Evolutionary conservation across 2,329 filamentous ascomycete genomes (phyloP).

Genomic region (Tolypocladium endophyticum): DNA sequence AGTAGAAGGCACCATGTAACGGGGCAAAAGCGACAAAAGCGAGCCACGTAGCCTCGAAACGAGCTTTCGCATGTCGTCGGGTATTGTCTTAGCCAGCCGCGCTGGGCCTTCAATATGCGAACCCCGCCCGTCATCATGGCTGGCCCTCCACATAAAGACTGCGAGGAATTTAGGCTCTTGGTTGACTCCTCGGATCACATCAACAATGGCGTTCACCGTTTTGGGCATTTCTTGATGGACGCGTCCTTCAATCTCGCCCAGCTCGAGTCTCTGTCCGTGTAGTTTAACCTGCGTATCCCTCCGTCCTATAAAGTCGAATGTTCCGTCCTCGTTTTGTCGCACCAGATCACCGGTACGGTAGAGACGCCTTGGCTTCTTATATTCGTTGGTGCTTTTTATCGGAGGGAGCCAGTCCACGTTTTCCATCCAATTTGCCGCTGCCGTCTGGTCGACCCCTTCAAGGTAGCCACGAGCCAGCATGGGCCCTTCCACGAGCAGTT

Average conservation of each 20-base stretch:
- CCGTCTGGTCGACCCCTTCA: conserved; percentile 31
- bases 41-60: background rate
- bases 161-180: background rate
- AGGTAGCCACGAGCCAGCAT: conserved; percentile 38
- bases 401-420: background rate
- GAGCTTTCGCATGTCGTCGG: background rate
- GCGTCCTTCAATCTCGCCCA: conserved; percentile 16
- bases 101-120: background rate
- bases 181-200: background rate
- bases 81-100: background rate
- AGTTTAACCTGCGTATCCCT: conserved; percentile 49
- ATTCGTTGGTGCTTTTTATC: background rate
- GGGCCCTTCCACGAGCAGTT: conserved; percentile 27
- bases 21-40: background rate
- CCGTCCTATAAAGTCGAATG: conserved; percentile 35
- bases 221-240: background rate
- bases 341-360: conserved; percentile 39
- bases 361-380: conserved; percentile 5
- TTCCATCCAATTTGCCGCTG: conserved; percentile 18
- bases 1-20: conserved; percentile 4
- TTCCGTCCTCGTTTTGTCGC: conserved; percentile 26
- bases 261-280: conserved; percentile 43
- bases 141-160: background rate
- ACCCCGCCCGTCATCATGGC: background rate
- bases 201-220: background rate